Percentiles rank a stretch among this genome's conserved stretches.
These are phyloP conservation scores for Leonotis leonurus DNA, from an alignment of 257 asterid species.

Conservation along the genomic window DNA sequence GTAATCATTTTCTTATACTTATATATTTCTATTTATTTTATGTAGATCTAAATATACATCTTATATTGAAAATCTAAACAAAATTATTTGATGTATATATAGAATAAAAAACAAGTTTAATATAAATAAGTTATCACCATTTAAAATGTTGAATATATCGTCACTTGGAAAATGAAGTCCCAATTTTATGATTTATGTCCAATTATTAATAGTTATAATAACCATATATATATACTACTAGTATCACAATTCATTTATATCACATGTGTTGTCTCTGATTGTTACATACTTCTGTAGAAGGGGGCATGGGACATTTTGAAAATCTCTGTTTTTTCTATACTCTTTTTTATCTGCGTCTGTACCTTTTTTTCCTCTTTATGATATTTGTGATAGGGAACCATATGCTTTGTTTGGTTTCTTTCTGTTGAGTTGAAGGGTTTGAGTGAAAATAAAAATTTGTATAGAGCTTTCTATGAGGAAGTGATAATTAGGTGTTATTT, in stretches of 20 bases:
- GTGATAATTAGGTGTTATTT: not conserved
- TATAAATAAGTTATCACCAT: too few relatives aligned
- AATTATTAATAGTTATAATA: not conserved
- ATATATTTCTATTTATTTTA: too few relatives aligned
- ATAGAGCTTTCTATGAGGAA: not conserved
- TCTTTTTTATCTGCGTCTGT: not conserved
- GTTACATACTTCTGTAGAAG: not conserved
- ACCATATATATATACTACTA: too few relatives aligned
- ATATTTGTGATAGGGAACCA: not conserved
- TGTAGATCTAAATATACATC: too few relatives aligned
- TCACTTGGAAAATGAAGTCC: not conserved
- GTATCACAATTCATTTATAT: too few relatives aligned
- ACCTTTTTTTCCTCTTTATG: not conserved
- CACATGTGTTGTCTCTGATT: conserved; percentile 8
- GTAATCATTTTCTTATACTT: too few relatives aligned
- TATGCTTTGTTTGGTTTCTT: not conserved
- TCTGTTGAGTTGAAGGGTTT: not conserved
- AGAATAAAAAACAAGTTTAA: too few relatives aligned
- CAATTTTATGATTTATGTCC: not conserved
- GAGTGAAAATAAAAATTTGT: not conserved
- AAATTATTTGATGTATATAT: too few relatives aligned
- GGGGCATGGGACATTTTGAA: not conserved
- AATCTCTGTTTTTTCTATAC: not conserved
- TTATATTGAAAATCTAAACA: too few relatives aligned
- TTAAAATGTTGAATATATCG: too few relatives aligned